Base-by-base conservation (phyloP, 306 rosid genomes). In the Lathyrus sativus region DNA sequence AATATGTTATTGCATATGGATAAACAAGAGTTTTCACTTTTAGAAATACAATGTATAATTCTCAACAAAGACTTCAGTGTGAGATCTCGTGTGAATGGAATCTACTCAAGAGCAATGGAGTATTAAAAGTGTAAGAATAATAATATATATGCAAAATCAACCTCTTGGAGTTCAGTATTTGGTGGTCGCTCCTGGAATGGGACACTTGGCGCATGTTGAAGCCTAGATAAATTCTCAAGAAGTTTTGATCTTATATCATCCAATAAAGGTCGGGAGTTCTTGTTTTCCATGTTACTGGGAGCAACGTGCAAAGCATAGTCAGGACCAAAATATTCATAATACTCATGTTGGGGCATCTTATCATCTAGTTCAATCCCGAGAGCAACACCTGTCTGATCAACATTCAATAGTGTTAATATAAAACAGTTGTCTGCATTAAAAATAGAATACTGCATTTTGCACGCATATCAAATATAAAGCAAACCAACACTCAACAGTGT, bases 201-300 rank as follows among this genome's bases (percentile, higher is more conserved):
- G 37, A 74, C 82, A 74, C 85, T 81, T 37, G 85, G 85, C 1
- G 82, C 82, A 74, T 81, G 85, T 68, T 81, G 85, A 75, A 81
- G 77, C 71, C 71, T 65, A 37, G 82, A 78, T 39, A 81, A 49
- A 54, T 81, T 58, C 10, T 81, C 80, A 44, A 81, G 85, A 65
- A 81, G 82, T 60, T 60, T 81, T 18, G 33, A 45, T 60, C 82
- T 53, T 12, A 81, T 78, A 13, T 78, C 82, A 50, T 81, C 82
- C 80, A 81, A 62, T 70, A 71, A 74, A 22, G 62, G 55, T 26
- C 75, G 78, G 44, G 80, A 78, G 72, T 81, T 81, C 71, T 81
- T 81, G 78, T 82, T 82, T 74, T 82, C 86, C 86, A 82, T 82
- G 83, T 82, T 82, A 74, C 83, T 82, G 28, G 86, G 86, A 45